Conservation (phyloP, 306 rosid genomes). For the Mimosa bimucronata region DNA sequence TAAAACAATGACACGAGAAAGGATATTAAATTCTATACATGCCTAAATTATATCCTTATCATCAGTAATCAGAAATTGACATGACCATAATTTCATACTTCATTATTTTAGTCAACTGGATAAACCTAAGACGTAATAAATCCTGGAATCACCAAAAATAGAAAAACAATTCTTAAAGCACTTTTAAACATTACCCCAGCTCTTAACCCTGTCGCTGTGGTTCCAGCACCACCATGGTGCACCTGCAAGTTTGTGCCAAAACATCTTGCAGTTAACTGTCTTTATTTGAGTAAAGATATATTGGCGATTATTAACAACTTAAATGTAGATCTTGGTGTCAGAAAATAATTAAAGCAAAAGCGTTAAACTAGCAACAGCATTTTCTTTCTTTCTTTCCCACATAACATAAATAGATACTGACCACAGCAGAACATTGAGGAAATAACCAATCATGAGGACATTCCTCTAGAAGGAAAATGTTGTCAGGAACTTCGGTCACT, state of each 20-base stretch:
- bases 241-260: constrained; percentile 61
- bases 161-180: background rate
- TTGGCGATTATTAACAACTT: background rate
- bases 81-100: background rate
- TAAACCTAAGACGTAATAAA: constrained; percentile 8
- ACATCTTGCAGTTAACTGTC: constrained; percentile 8
- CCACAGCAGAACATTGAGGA: constrained; percentile 91
- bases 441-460: constrained; percentile 96
- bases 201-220: constrained; percentile 85
- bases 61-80: background rate
- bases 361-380: background rate
- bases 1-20: constrained; percentile 34
- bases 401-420: constrained; percentile 44
- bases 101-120: constrained; percentile 5
- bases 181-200: constrained; percentile 71
- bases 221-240: constrained; percentile 97
- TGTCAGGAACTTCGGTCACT: constrained; percentile 68
- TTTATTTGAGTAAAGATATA: background rate
- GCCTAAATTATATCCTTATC: background rate
- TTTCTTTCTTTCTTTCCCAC: background rate
- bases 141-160: background rate
- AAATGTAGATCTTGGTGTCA: background rate
- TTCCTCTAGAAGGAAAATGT: constrained; percentile 74
- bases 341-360: background rate
- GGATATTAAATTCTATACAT: background rate